phyloP scores from a whole-genome alignment of 768 basidiomycete species.

The Daedalea quercina region DNA sequence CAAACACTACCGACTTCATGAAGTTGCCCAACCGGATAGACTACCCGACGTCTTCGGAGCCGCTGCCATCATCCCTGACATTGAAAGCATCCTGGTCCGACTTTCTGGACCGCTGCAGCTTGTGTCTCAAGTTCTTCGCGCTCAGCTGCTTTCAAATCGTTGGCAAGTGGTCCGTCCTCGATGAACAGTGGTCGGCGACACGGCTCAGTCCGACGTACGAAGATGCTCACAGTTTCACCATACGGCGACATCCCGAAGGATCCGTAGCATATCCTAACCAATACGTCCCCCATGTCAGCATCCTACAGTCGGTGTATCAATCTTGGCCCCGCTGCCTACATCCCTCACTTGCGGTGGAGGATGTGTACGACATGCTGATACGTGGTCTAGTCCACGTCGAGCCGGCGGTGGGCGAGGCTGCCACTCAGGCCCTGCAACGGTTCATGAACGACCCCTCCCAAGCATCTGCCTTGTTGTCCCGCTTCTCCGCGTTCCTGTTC shows the following conservation, averaged over 20 bases:
- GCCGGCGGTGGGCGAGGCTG: slow-evolving; percentile 61
- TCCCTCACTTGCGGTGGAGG: slow-evolving; percentile 41
- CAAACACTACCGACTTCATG: slow-evolving; percentile 63
- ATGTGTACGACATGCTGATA: slow-evolving; percentile 73
- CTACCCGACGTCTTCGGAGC: slow-evolving; percentile 64
- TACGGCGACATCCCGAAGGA: slow-evolving; percentile 63
- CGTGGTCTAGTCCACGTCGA: slow-evolving; percentile 84
- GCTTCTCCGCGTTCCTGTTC: slow-evolving; percentile 70
- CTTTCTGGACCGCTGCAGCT: slow-evolving; percentile 60
- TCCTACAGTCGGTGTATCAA: slow-evolving; percentile 73
- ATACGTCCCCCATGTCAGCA: slow-evolving; percentile 53
- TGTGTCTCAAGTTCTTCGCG: slow-evolving; percentile 51
- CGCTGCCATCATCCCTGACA: slow-evolving; percentile 46
- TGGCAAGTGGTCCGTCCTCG: slow-evolving; percentile 75
- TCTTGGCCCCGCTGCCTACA: slow-evolving; percentile 81
- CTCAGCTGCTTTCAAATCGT: slow-evolving; percentile 54
- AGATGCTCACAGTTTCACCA: slow-evolving; percentile 60
- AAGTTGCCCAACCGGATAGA: slow-evolving; percentile 49
- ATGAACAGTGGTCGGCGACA: slow-evolving; percentile 72
- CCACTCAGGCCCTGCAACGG: slow-evolving; percentile 61
- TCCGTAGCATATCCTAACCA: slow-evolving; percentile 60
- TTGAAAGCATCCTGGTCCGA: slow-evolving; percentile 65
- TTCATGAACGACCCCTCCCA: slow-evolving; percentile 58
- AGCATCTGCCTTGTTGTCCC: slow-evolving; percentile 51
- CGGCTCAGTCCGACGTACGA: slow-evolving; percentile 56